Base-by-base conservation (phyloP, 179 eudicot genomes). In the Carnegiea gigantea region DNA sequence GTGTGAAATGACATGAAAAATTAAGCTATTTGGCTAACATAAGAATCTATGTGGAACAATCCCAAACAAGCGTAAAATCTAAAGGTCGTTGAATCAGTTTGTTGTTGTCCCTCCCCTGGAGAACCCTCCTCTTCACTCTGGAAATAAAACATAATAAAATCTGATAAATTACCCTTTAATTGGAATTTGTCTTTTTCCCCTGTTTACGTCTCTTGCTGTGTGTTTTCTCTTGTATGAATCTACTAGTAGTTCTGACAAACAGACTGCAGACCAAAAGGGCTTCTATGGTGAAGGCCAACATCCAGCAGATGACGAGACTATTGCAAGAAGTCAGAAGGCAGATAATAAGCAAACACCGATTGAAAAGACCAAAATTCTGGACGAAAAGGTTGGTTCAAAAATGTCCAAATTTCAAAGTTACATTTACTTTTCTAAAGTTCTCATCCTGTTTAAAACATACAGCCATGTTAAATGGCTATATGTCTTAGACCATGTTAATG, bases 361-460 rank as follows among this genome's bases (percentile, higher is more conserved):
- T 17, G 51, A 33, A 75, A 65, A 1, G 11, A 77, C 8, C 11
- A 30, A 77, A 77, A 11, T 33, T 36, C 33, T 43, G 44, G 49
- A 60, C 14, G 75, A 68, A 68, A 79, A 79, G 81, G 75, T 79
- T 10, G 57, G 75, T 79, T 10, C 10, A 26, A 28, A 14, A 28
- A 51, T 40, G 21, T 53, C 44, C 60, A 7, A 24, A 36, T 28
- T 75, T 40, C 44, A 40, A 40, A 40, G 44, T 40, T 40, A 33
- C 23, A 20, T 75, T 51, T 28, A 53, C 40, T 51, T 46, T 28
- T 6, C 23, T 23, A 24, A 20, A 15, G 13, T 17, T 33, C 46
- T 49, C 36, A 48, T 26, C 4, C 28, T 75, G 64, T 28, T 49
- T 51, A 38, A 72, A 11, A 65, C 6, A 6, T 70, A 20, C 24